These are phyloP conservation scores for Geopyxis carbonaria DNA, from an alignment of 495 filamentous ascomycete species.

Conservation along the genomic window DNA sequence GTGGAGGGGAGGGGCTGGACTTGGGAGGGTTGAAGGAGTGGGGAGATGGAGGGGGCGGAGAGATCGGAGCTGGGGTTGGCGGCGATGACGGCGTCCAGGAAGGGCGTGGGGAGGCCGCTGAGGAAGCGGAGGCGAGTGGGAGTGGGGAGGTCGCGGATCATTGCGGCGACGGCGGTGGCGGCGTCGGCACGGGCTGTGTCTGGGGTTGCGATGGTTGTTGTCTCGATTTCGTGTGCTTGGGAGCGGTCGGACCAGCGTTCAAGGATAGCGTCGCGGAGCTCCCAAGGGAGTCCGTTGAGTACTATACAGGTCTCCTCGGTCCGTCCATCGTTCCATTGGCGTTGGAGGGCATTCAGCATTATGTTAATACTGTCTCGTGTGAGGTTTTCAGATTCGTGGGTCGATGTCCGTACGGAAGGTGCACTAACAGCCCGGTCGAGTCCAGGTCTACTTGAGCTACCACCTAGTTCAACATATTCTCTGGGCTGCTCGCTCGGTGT, in stretches of 20 bases:
- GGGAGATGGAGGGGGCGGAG: neutral
- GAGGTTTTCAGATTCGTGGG: conserved; percentile 11
- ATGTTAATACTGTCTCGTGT: conserved; percentile 10
- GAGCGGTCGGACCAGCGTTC: conserved; percentile 15
- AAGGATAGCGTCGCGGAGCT: conserved; percentile 11
- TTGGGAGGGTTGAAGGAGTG: neutral
- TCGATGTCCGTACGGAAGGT: neutral
- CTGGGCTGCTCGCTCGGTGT: conserved; percentile 9
- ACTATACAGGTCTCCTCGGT: neutral
- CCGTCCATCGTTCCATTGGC: conserved; percentile 5
- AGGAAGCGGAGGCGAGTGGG: neutral
- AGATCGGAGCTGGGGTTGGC: neutral
- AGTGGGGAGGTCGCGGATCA: neutral
- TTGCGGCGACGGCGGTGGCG: neutral
- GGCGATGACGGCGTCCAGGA: neutral
- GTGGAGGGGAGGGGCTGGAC: conserved; percentile 8
- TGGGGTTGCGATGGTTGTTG: conserved; percentile 1
- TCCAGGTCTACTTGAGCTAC: neutral
- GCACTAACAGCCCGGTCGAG: neutral
- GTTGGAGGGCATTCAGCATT: conserved; percentile 10
- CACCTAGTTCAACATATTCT: conserved; percentile 1
- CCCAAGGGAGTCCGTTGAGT: conserved; percentile 13
- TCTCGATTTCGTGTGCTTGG: conserved; percentile 7
- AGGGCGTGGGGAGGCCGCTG: conserved; percentile 2
- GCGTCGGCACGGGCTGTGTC: neutral